Percentiles rank a stretch among this genome's conserved stretches.
phyloP scores from a whole-genome alignment of 192 early-diverging fungal species.

The Backusella tarrabulga region DNA sequence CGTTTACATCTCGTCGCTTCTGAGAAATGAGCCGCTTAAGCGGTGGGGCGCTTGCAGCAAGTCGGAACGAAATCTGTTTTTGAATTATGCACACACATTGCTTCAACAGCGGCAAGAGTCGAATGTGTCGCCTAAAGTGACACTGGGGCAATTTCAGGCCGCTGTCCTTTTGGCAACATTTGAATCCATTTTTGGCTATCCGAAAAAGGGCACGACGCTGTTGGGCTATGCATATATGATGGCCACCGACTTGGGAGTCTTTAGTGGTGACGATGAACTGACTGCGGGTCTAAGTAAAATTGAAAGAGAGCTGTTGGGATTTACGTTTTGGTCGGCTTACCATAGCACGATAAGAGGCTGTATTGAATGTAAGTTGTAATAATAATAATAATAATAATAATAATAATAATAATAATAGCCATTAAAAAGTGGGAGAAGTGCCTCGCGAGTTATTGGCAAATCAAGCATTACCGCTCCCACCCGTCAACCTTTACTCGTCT shows the following conservation, averaged over 20 bases:
- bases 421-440: slow-evolving; percentile 8
- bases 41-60: slow-evolving; percentile 10
- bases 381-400: not conserved
- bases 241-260: not conserved
- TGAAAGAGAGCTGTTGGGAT: slow-evolving; percentile 18
- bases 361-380: slow-evolving; percentile 9
- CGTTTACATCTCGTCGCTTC: slow-evolving; percentile 1
- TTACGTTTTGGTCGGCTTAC: slow-evolving; percentile 22
- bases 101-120: slow-evolving; percentile 8
- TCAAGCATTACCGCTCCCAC: not conserved
- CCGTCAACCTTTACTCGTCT: not conserved
- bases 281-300: not conserved
- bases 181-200: slow-evolving; percentile 21
- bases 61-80: slow-evolving; percentile 12
- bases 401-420: not conserved
- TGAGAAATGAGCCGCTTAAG: slow-evolving; percentile 6
- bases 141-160: slow-evolving; percentile 22
- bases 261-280: not conserved
- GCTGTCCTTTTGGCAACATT: slow-evolving; percentile 15
- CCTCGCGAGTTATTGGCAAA: slow-evolving; percentile 10
- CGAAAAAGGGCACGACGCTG: slow-evolving; percentile 23
- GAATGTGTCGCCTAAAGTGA: not conserved
- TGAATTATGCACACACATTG: slow-evolving; percentile 25
- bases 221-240: slow-evolving; percentile 13
- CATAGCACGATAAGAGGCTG: slow-evolving; percentile 14